Evolutionary conservation across 2,329 filamentous ascomycete genomes (phyloP).

Genomic region (Simplicillium aogashimaense): DNA sequence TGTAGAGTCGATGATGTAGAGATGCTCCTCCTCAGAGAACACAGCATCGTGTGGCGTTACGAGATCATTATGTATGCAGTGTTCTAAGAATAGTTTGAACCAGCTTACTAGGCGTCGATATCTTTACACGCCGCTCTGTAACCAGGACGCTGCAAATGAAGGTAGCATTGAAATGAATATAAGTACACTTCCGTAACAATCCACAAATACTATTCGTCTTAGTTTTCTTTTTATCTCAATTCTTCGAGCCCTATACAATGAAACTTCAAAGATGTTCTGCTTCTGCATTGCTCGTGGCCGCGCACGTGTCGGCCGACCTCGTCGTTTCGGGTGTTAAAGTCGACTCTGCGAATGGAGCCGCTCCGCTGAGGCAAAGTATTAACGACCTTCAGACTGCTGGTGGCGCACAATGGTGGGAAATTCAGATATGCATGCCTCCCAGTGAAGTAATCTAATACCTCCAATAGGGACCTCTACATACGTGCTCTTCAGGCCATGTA

Average conservation of each 20-base stretch:
- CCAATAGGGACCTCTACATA: constrained; percentile 38
- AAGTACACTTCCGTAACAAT: no score
- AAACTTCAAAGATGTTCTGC: constrained; percentile 1
- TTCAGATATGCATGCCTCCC: not conserved
- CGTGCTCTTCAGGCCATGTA: constrained; percentile 34
- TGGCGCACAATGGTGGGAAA: constrained; percentile 32
- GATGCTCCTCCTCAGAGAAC: no score
- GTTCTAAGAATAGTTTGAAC: no score
- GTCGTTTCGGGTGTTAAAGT: constrained; percentile 28
- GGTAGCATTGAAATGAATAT: no score
- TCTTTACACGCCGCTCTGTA: no score
- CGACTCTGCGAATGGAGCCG: constrained; percentile 23
- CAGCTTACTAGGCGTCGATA: no score
- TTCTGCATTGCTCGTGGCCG: not conserved
- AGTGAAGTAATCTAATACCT: constrained; percentile 6
- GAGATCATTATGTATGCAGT: no score
- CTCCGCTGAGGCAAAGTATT: constrained; percentile 36
- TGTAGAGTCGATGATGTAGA: no score
- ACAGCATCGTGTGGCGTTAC: no score
- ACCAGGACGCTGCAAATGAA: no score
- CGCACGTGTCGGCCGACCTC: not conserved
- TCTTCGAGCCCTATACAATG: not conserved
- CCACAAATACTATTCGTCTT: not conserved
- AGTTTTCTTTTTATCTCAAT: constrained; percentile 1
- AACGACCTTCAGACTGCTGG: constrained; percentile 30